phyloP scores from a whole-genome alignment of 192 early-diverging fungal species.

The Umbelopsis sp. region DNA sequence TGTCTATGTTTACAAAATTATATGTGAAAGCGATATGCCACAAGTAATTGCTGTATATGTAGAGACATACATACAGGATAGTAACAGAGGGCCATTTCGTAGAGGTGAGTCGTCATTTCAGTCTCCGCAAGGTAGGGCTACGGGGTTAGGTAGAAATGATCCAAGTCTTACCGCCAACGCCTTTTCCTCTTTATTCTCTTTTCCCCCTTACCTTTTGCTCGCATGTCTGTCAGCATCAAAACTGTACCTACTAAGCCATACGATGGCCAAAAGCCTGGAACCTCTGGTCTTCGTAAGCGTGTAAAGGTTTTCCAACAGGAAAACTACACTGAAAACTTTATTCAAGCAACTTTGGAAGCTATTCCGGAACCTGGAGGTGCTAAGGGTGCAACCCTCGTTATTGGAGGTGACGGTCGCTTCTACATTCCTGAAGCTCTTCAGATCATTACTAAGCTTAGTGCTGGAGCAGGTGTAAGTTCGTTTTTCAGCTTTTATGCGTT shows the following conservation, averaged over 20 bases:
- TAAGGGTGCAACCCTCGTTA: slow-evolving; percentile 80
- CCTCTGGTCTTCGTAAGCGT: slow-evolving; percentile 93
- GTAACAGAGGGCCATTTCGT: too few relatives aligned
- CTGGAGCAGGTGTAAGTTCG: slow-evolving; percentile 73
- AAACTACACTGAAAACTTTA: slow-evolving; percentile 97
- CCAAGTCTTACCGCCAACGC: not conserved
- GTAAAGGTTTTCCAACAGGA: slow-evolving; percentile 94
- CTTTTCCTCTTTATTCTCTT: slow-evolving; percentile 26
- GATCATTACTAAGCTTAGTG: slow-evolving; percentile 84
- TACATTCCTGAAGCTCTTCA: slow-evolving; percentile 84
- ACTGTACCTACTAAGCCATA: slow-evolving; percentile 73
- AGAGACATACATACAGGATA: too few relatives aligned
- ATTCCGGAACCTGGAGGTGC: slow-evolving; percentile 76
- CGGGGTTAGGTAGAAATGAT: not conserved
- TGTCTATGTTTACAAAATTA: too few relatives aligned
- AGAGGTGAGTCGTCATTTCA: too few relatives aligned
- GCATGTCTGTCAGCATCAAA: slow-evolving; percentile 36
- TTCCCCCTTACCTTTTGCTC: slow-evolving; percentile 1
- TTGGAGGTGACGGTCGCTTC: slow-evolving; percentile 97
- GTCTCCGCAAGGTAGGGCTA: not conserved
- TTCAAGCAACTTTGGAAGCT: slow-evolving; percentile 85
- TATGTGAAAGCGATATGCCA: too few relatives aligned
- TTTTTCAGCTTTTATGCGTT: not conserved
- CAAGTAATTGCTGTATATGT: too few relatives aligned
- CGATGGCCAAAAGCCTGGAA: slow-evolving; percentile 97